phyloP scores from a whole-genome alignment of 148 eudicot species.

The Silene uniflora region DNA sequence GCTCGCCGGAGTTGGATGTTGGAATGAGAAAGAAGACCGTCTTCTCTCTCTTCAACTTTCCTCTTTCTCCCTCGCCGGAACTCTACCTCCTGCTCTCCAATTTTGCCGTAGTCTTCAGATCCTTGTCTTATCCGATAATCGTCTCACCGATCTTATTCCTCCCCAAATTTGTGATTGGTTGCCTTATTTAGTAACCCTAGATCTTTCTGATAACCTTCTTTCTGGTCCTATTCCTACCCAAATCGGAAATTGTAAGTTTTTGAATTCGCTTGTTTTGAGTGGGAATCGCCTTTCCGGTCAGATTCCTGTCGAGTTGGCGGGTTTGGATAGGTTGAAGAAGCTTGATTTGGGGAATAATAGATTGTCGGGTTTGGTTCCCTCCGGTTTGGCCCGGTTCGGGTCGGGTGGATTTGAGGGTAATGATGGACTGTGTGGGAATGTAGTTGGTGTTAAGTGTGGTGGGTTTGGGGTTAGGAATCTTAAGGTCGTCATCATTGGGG shows the following conservation, averaged over 20 bases:
- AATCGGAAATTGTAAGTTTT: slow-evolving; percentile 54
- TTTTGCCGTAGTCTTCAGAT: slow-evolving; percentile 51
- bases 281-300: slow-evolving; percentile 52
- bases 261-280: slow-evolving; percentile 45
- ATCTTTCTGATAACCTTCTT: slow-evolving; percentile 54
- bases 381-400: slow-evolving; percentile 23
- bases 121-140: slow-evolving; percentile 56
- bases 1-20: slow-evolving; percentile 58
- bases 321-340: slow-evolving; percentile 52
- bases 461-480: slow-evolving; percentile 40
- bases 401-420: slow-evolving; percentile 44
- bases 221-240: slow-evolving; percentile 52
- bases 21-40: slow-evolving; percentile 80
- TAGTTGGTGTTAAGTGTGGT: slow-evolving; percentile 52
- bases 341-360: slow-evolving; percentile 47
- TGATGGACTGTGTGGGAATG: slow-evolving; percentile 58
- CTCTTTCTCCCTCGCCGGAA: slow-evolving; percentile 40
- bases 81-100: slow-evolving; percentile 39
- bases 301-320: slow-evolving; percentile 51
- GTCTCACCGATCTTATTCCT: slow-evolving; percentile 57
- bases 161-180: slow-evolving; percentile 58
- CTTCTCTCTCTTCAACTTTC: slow-evolving; percentile 49
- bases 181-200: slow-evolving; percentile 62
- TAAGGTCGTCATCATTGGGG: slow-evolving; percentile 60
- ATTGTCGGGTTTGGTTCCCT: slow-evolving; percentile 57